phyloP scores from a whole-genome alignment of 345 rosid genomes.

The Arabidopsis thaliana region DNA sequence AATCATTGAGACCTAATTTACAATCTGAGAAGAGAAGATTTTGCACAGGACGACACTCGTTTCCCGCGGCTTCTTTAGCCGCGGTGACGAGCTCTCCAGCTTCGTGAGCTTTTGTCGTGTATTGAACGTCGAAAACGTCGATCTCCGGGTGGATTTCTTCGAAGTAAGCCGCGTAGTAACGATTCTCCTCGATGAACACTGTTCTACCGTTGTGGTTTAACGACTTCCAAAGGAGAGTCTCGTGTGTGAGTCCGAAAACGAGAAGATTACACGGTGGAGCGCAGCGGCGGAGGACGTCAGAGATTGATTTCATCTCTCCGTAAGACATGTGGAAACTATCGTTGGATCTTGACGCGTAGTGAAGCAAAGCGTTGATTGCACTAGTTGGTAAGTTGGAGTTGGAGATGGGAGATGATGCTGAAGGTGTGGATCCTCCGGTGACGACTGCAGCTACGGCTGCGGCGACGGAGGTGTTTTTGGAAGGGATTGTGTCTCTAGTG shows the following conservation, averaged over 20 bases:
- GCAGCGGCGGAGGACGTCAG: conserved; percentile 85
- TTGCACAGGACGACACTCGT: conserved; percentile 92
- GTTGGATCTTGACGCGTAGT: conserved; percentile 82
- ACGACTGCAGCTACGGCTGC: conserved; percentile 22
- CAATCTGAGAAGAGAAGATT: conserved; percentile 91
- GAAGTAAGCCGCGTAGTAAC: conserved; percentile 89
- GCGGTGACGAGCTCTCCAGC: conserved; percentile 59
- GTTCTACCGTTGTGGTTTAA: conserved; percentile 88
- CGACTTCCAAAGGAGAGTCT: conserved; percentile 93
- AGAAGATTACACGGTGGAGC: conserved; percentile 86
- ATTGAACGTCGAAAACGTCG: conserved; percentile 89
- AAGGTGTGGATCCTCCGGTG: conserved; percentile 46
- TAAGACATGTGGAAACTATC: conserved; percentile 78
- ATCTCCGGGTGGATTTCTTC: conserved; percentile 91
- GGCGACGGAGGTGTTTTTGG: conserved; percentile 40
- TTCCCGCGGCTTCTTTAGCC: conserved; percentile 59
- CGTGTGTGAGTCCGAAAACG: conserved; percentile 87
- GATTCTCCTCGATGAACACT: conserved; percentile 81
- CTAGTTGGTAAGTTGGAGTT: conserved; percentile 63
- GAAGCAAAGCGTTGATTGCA: conserved; percentile 78
- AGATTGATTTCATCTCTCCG: conserved; percentile 73
- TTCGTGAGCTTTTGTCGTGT: conserved; percentile 78
- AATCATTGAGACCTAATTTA: conserved; percentile 78
- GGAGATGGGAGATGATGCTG: conserved; percentile 51
- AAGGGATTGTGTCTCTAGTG: conserved; percentile 61